Evolutionary conservation across 2,329 filamentous ascomycete genomes (phyloP), one percentile per base, ranked within the genome.

Genomic region (Paecilomyces niveus): DNA sequence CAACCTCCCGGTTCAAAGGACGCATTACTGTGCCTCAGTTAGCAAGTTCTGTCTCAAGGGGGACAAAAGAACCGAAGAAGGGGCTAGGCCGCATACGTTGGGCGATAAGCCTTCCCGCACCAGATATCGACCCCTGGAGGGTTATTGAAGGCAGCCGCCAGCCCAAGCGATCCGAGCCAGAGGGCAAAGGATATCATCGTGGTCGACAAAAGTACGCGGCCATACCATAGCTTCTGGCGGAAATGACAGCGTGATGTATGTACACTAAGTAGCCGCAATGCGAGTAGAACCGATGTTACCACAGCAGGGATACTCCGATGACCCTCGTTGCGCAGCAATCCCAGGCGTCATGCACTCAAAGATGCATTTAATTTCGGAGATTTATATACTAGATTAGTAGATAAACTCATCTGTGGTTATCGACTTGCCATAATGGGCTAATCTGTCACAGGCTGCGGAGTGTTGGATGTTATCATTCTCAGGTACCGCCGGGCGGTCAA

Each of bases 1-100:
- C 73, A 72, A 21, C 81, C 81, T 33, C 78, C 79, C 0, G 80
- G 81, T 61, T 81, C 68, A 61, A 79, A 76, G 0, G 78, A 76
- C 3, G 74, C 71, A 58, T 79, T 76, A 54, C 79, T 80, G 50
- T 3, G 31, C 1, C 24, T 53, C 26, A 33, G 50, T 32, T 18
- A 29, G 50, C 11, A 31, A 58, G 49, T 10, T 32, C 18, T 9
- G 13, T n/a, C 13, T 55, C 22, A 9, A 54, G 64, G 29, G 50
- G 50, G 50, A 52, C 10, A 52, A 52, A 29, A 52, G 50, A 52
- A 52, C 21, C 22, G 50, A 52, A 52, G 50, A 15, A 5, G 24
- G 22, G 21, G 50, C 10, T 3, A 8, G 24, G 50, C 50, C 39
- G 39, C 70, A 66, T 64, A 78, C 71, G 66, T 72, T 39, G 69